phyloP scores from a whole-genome alignment of 2,329 filamentous ascomycete species.

The Malbranchea zuffiana region DNA sequence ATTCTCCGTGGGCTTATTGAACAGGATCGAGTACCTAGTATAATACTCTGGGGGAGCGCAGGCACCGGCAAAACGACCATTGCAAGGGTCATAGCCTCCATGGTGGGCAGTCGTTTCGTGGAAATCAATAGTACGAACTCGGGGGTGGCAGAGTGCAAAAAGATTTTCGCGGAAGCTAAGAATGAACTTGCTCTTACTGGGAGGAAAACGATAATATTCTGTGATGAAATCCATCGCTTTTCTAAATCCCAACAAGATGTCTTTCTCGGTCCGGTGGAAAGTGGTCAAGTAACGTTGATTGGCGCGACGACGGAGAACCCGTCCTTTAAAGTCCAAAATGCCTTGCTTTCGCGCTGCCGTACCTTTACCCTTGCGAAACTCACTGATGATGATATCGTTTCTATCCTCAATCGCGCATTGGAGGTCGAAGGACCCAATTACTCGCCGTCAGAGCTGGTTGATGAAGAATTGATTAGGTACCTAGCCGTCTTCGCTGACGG shows the following conservation, averaged over 20 bases:
- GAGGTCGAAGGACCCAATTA: constrained; percentile 47
- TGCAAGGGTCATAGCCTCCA: constrained; percentile 74
- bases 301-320: constrained; percentile 97
- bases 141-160: constrained; percentile 83
- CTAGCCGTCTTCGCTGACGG: constrained; percentile 81
- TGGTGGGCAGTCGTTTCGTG: constrained; percentile 74
- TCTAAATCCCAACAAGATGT: constrained; percentile 89
- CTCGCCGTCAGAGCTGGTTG: constrained; percentile 48
- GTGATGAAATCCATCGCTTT: constrained; percentile 92
- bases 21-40: constrained; percentile 73
- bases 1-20: constrained; percentile 80
- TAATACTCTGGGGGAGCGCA: constrained; percentile 67
- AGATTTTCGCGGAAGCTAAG: constrained; percentile 73
- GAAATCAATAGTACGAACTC: constrained; percentile 91
- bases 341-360: constrained; percentile 76
- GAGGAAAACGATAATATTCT: constrained; percentile 89
- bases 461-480: constrained; percentile 67
- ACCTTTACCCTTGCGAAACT: constrained; percentile 80
- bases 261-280: constrained; percentile 84
- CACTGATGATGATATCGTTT: constrained; percentile 56
- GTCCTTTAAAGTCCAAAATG: constrained; percentile 81
- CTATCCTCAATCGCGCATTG: constrained; percentile 68
- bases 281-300: constrained; percentile 79
- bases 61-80: constrained; percentile 55
- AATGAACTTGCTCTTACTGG: constrained; percentile 72